phyloP scores from a whole-genome alignment of 306 rosid species.

The Cicer arietinum region DNA sequence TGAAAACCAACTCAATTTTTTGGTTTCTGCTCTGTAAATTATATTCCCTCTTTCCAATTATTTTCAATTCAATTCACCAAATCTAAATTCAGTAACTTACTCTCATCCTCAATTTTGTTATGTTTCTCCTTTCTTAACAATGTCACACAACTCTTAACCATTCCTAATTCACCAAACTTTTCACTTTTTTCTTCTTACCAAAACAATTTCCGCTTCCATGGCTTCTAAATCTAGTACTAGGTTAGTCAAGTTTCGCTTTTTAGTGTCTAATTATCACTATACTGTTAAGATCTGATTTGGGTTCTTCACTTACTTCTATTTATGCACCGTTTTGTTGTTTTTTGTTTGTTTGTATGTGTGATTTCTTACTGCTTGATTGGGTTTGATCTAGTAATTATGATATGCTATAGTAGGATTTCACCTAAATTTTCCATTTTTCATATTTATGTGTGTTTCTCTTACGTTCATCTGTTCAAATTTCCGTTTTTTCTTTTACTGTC shows the following conservation, averaged over 20 bases:
- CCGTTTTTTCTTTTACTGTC: neutral
- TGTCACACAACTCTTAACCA: constrained; percentile 61
- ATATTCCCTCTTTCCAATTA: constrained; percentile 47
- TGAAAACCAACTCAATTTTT: constrained; percentile 61
- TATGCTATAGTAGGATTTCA: neutral
- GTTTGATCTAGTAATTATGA: constrained; percentile 57
- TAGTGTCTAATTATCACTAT: neutral
- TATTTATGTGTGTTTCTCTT: neutral
- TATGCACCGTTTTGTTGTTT: constrained; percentile 5
- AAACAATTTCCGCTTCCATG: constrained; percentile 51
- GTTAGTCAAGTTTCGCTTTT: constrained; percentile 48
- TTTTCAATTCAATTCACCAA: neutral
- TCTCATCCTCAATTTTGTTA: constrained; percentile 31
- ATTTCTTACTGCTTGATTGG: constrained; percentile 26
- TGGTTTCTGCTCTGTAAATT: constrained; percentile 47
- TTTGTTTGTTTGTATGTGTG: neutral
- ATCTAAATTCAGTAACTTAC: neutral
- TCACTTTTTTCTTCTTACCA: constrained; percentile 34
- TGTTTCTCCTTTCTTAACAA: constrained; percentile 41
- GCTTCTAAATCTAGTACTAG: constrained; percentile 70
- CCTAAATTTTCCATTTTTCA: neutral
- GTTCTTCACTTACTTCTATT: constrained; percentile 20
- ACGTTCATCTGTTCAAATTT: constrained; percentile 16
- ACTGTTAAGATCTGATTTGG: constrained; percentile 61
- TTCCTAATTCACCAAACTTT: constrained; percentile 18